Conservation (phyloP, 2,329 filamentous ascomycete genomes). For the Xylaria sp. region DNA sequence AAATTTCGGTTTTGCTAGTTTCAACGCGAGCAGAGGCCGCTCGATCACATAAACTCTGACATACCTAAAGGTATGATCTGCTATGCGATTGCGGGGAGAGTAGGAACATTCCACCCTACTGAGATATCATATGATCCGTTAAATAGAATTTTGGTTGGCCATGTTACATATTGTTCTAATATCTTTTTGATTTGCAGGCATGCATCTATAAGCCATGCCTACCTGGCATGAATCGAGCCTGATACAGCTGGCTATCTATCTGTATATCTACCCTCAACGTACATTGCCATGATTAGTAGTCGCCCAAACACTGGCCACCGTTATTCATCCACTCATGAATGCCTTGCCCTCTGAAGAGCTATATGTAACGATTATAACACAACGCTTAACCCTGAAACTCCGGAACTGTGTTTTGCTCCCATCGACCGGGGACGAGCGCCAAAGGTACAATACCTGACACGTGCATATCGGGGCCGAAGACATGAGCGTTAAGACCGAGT, state of each 20-base stretch:
- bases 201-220: constrained; percentile 41
- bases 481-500: constrained; percentile 78
- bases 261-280: constrained; percentile 43
- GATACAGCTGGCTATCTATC: constrained; percentile 40
- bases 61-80: too few relatives aligned
- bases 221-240: constrained; percentile 30
- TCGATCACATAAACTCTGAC: too few relatives aligned
- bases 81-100: neutral
- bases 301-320: constrained; percentile 33
- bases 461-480: constrained; percentile 85
- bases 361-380: constrained; percentile 32
- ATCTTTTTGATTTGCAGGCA: constrained; percentile 38
- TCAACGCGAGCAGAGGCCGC: too few relatives aligned
- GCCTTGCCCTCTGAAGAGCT: constrained; percentile 21
- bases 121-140: neutral
- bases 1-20: too few relatives aligned
- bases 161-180: constrained; percentile 43
- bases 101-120: neutral
- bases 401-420: constrained; percentile 68
- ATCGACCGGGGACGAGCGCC: constrained; percentile 76
- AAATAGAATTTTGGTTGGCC: constrained; percentile 4
- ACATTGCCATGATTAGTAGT: constrained; percentile 40
- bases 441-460: constrained; percentile 96
- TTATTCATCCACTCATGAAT: constrained; percentile 36
- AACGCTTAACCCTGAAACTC: constrained; percentile 67